phyloP scores from a whole-genome alignment of 2,329 filamentous ascomycete species.

The Bipolaris cookei region DNA sequence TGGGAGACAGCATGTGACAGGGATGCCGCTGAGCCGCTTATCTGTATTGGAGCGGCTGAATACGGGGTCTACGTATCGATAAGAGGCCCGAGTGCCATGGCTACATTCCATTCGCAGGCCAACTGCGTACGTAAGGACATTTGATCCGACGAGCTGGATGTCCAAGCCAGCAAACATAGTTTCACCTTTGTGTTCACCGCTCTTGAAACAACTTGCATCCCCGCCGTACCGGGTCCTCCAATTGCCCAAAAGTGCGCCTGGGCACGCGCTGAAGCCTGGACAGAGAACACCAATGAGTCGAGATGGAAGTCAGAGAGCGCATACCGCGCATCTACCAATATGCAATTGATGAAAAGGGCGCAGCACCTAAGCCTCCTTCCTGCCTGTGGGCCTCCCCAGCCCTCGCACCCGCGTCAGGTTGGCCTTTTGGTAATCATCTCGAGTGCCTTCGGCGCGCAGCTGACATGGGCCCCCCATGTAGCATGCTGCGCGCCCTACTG shows the following conservation, averaged over 20 bases:
- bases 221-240: background rate
- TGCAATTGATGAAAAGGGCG: slow-evolving; percentile 33
- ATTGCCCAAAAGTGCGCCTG: background rate
- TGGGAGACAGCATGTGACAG: slow-evolving; percentile 22
- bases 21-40: slow-evolving; percentile 8
- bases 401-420: slow-evolving; percentile 29
- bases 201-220: background rate
- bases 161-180: slow-evolving; percentile 7
- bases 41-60: slow-evolving; percentile 9
- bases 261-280: background rate
- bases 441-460: slow-evolving; percentile 32
- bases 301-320: slow-evolving; percentile 1
- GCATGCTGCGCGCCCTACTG: slow-evolving; percentile 37
- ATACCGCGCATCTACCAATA: slow-evolving; percentile 12
- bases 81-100: slow-evolving; percentile 19
- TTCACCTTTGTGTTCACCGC: slow-evolving; percentile 11
- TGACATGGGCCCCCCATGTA: slow-evolving; percentile 29
- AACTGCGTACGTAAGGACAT: slow-evolving; percentile 1
- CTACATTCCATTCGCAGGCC: slow-evolving; percentile 15
- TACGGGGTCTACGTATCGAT: slow-evolving; percentile 20
- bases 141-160: slow-evolving; percentile 12
- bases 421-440: slow-evolving; percentile 35
- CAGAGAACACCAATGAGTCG: background rate
- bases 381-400: slow-evolving; percentile 25
- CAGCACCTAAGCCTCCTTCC: slow-evolving; percentile 35